Conservation (phyloP, 2,329 filamentous ascomycete genomes). For the Arthrobotrys megalospora region DNA sequence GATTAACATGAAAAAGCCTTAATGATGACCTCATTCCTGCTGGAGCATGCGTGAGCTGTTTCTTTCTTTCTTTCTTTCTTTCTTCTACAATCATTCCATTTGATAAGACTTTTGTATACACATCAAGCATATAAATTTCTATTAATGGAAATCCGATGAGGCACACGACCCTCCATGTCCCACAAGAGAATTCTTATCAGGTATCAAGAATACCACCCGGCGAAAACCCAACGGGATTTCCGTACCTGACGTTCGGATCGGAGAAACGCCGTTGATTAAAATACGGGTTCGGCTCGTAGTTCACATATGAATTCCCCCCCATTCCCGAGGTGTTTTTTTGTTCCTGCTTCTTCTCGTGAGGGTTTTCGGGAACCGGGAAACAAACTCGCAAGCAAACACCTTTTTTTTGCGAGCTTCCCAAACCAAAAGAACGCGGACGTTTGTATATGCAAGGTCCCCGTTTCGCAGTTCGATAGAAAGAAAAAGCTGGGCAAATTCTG, state of each 20-base stretch:
- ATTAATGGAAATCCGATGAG: slow-evolving; percentile 22
- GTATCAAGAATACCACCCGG: slow-evolving; percentile 5
- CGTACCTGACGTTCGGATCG: slow-evolving; percentile 48
- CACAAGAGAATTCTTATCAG: slow-evolving; percentile 1
- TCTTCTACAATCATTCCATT: neutral
- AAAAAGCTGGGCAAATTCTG: neutral
- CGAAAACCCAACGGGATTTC: slow-evolving; percentile 2
- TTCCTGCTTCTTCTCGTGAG: slow-evolving; percentile 25
- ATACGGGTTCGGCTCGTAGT: slow-evolving; percentile 28
- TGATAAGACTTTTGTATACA: slow-evolving; percentile 37
- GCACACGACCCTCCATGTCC: neutral
- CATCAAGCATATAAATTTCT: slow-evolving; percentile 34
- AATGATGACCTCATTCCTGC: neutral
- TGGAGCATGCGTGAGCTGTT: slow-evolving; percentile 2
- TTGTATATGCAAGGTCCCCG: slow-evolving; percentile 46
- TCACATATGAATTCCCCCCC: neutral
- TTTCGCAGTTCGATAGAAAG: slow-evolving; percentile 11
- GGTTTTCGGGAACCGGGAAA: slow-evolving; percentile 44
- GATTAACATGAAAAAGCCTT: slow-evolving; percentile 81
- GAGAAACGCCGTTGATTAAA: slow-evolving; percentile 51
- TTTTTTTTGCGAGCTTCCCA: slow-evolving; percentile 34
- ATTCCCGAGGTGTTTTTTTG: slow-evolving; percentile 48
- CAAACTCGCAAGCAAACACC: neutral
- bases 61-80: neutral
- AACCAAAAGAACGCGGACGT: slow-evolving; percentile 32